Conservation (phyloP, 805 yeast genomes). For the Starmerella sp. region DNA sequence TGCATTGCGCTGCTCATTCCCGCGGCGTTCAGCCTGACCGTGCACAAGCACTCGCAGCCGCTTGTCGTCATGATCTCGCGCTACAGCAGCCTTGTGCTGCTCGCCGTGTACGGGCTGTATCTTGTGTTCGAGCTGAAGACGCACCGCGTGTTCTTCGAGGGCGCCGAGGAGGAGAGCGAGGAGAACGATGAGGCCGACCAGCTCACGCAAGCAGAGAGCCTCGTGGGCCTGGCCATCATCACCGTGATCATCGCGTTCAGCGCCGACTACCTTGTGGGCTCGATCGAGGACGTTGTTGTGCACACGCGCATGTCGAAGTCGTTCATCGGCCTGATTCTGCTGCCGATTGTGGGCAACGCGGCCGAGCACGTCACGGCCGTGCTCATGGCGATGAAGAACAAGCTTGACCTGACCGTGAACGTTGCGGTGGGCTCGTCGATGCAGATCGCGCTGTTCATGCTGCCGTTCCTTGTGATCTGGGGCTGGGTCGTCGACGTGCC, state of each 20-base stretch:
- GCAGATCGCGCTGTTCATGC: conserved; percentile 88
- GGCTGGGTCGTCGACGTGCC: conserved; percentile 90
- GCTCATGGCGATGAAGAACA: conserved; percentile 81
- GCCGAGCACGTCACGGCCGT: conserved; percentile 98
- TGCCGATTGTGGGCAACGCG: conserved; percentile 97
- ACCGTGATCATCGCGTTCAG: conserved; percentile 76
- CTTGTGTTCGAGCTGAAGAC: conserved; percentile 81
- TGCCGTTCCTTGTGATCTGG: conserved; percentile 88
- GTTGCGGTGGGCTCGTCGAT: conserved; percentile 94
- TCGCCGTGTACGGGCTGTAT: conserved; percentile 65
- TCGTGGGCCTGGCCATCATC: conserved; percentile 44
- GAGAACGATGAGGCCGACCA: conserved; percentile 29
- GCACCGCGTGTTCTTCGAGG: conserved; percentile 70
- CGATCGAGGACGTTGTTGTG: conserved; percentile 80
- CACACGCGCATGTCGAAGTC: conserved; percentile 83
- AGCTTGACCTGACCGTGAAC: conserved; percentile 94
- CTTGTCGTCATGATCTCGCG: conserved; percentile 69
- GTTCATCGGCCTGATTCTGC: conserved; percentile 82
- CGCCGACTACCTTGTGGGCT: conserved; percentile 88
- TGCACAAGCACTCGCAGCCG: conserved; percentile 31
- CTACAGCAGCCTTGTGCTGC: conserved; percentile 70
- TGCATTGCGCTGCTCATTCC: conserved; percentile 84
- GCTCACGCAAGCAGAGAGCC: conserved; percentile 44
- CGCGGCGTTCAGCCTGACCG: conserved; percentile 79
- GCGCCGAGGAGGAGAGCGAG: conserved; percentile 31